These are phyloP conservation scores for Pleodorina starrii DNA, from an alignment of 139 green algal genomes.

Conservation along the genomic window DNA sequence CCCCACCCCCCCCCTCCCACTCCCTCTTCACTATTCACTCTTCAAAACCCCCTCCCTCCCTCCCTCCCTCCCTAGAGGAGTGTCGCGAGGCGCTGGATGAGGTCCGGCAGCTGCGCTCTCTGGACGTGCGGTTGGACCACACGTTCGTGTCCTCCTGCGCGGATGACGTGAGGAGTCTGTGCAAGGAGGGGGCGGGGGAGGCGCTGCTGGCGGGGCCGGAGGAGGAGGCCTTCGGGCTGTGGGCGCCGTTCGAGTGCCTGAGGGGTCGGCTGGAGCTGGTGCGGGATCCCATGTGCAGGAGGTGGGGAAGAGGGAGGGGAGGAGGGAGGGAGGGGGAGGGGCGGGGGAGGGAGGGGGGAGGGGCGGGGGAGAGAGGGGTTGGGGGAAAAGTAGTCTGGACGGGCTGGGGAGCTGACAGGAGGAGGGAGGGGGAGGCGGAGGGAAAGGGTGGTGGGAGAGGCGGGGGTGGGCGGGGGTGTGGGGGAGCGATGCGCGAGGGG, in stretches of 20 bases:
- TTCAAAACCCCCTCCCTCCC: too few species aligned
- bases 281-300: slow-evolving; percentile 26
- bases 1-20: neutral
- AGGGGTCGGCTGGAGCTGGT: slow-evolving; percentile 32
- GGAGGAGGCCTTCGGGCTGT: slow-evolving; percentile 22
- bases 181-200: slow-evolving; percentile 2
- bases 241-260: slow-evolving; percentile 50
- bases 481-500: too few species aligned
- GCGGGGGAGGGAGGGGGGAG: neutral
- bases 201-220: neutral
- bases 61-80: slow-evolving; percentile 24
- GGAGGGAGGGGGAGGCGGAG: too few species aligned
- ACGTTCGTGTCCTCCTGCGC: slow-evolving; percentile 28
- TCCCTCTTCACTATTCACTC: neutral
- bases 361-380: too few species aligned
- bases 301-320: too few species aligned
- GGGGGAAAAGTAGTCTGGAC: too few species aligned
- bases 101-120: slow-evolving; percentile 44
- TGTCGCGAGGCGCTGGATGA: slow-evolving; percentile 31
- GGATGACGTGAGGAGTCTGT: slow-evolving; percentile 45
- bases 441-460: too few species aligned
- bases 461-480: too few species aligned
- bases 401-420: too few species aligned
- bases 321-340: too few species aligned
- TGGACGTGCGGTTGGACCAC: slow-evolving; percentile 59